A percentile compares a stretch with the other conserved stretches of the same genome.
These are phyloP conservation scores for Cucurbitaria berberidis DNA, from an alignment of 2,329 filamentous ascomycete species.

Conservation along the genomic window DNA sequence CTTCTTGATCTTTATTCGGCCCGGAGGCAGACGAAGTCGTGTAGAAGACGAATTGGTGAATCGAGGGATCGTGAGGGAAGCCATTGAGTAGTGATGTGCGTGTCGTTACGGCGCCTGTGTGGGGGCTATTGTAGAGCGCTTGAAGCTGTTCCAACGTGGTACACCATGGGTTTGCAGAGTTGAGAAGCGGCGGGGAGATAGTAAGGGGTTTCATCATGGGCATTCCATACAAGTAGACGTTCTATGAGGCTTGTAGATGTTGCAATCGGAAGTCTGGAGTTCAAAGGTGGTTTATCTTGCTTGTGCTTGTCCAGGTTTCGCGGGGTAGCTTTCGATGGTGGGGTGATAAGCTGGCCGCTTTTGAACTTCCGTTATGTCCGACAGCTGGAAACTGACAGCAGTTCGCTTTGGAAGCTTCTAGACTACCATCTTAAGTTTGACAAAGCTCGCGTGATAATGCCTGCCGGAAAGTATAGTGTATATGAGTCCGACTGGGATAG, in stretches of 20 bases:
- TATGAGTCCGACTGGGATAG: neutral
- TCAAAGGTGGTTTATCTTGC: neutral
- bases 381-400: neutral
- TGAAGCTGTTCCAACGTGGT: constrained; percentile 68
- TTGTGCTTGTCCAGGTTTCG: neutral
- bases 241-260: neutral
- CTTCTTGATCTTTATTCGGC: constrained; percentile 23
- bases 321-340: neutral
- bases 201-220: constrained; percentile 47
- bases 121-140: constrained; percentile 64
- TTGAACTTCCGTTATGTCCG: neutral
- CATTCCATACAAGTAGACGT: neutral
- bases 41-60: constrained; percentile 73
- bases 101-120: constrained; percentile 76
- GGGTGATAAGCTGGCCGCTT: neutral
- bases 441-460: neutral
- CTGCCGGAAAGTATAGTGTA: neutral
- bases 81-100: constrained; percentile 70
- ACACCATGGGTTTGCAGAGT: constrained; percentile 79
- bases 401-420: neutral
- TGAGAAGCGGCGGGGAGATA: constrained; percentile 71
- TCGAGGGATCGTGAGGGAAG: constrained; percentile 65
- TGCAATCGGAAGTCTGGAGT: too few species aligned
- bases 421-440: neutral
- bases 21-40: constrained; percentile 37